phyloP scores from a whole-genome alignment of 2,329 filamentous ascomycete genomes.

The Zymoseptoria pseudotritici region DNA sequence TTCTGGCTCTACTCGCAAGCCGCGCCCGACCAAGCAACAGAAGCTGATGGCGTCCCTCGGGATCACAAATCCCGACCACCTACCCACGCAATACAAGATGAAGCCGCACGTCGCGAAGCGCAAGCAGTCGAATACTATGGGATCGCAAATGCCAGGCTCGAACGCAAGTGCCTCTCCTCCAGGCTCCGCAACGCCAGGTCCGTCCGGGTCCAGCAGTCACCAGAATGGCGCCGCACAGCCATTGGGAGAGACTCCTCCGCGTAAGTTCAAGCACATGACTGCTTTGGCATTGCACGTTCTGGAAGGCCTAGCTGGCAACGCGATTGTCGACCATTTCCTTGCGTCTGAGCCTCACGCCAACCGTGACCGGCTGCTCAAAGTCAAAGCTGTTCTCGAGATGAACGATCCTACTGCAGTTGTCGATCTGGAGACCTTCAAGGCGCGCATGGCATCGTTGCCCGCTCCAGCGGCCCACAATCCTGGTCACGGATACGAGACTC shows the following conservation, averaged over 20 bases:
- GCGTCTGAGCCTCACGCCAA: constrained; percentile 23
- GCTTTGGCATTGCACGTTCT: constrained; percentile 23
- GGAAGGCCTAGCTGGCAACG: constrained; percentile 16
- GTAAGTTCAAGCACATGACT: constrained; percentile 18
- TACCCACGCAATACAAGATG: constrained; percentile 73
- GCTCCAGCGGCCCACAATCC: constrained; percentile 18
- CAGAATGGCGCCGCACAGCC: background rate
- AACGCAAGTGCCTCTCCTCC: constrained; percentile 22
- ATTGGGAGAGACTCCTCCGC: background rate
- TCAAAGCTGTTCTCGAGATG: constrained; percentile 18
- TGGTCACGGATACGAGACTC: constrained; percentile 14
- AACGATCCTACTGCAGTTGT: constrained; percentile 11
- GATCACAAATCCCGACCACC: constrained; percentile 81
- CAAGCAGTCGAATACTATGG: constrained; percentile 41
- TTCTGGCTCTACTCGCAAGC: constrained; percentile 88
- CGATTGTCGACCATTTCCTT: constrained; percentile 22
- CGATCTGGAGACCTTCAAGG: constrained; percentile 19
- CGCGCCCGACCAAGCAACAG: constrained; percentile 90
- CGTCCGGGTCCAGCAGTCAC: background rate
- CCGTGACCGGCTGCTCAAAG: constrained; percentile 19
- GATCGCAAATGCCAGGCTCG: constrained; percentile 25
- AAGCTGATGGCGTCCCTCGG: constrained; percentile 86
- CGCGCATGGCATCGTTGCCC: constrained; percentile 15
- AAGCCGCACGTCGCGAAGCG: constrained; percentile 69
- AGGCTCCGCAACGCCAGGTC: constrained; percentile 16